Conservation (phyloP, 495 filamentous ascomycete species). For the Penicillium arizonense region DNA sequence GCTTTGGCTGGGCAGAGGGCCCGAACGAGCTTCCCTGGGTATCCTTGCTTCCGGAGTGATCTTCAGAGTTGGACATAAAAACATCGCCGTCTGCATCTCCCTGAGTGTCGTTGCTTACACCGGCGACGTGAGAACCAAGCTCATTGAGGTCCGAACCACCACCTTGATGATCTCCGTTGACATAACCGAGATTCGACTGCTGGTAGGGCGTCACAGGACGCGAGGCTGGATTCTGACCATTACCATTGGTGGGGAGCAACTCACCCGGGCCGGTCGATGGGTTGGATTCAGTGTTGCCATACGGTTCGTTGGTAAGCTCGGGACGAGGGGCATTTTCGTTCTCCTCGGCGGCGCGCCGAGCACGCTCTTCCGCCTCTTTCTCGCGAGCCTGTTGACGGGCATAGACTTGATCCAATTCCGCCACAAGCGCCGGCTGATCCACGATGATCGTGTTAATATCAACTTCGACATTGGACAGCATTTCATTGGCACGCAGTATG, state of each 20-base stretch:
- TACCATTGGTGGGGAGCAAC: slow-evolving; percentile 42
- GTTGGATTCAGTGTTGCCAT: slow-evolving; percentile 41
- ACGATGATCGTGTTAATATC: slow-evolving; percentile 71
- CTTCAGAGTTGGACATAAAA: slow-evolving; percentile 49
- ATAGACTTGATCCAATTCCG: slow-evolving; percentile 72
- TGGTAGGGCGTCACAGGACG: slow-evolving; percentile 53
- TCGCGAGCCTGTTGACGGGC: slow-evolving; percentile 68
- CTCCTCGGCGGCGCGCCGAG: slow-evolving; percentile 50
- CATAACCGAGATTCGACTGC: slow-evolving; percentile 47
- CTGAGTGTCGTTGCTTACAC: slow-evolving; percentile 65
- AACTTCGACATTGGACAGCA: slow-evolving; percentile 87
- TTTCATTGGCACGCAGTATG: slow-evolving; percentile 81
- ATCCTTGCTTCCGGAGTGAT: slow-evolving; percentile 36
- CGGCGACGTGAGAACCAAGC: slow-evolving; percentile 31
- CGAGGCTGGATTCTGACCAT: slow-evolving; percentile 27
- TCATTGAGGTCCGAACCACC: slow-evolving; percentile 50
- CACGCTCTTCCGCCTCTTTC: slow-evolving; percentile 62
- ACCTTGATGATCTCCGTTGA: slow-evolving; percentile 48
- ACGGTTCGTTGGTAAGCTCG: slow-evolving; percentile 40
- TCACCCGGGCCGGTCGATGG: slow-evolving; percentile 58
- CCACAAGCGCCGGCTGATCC: slow-evolving; percentile 61
- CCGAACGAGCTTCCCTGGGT: slow-evolving; percentile 52
- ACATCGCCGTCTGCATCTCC: slow-evolving; percentile 61
- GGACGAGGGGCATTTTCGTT: slow-evolving; percentile 21
- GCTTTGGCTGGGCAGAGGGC: slow-evolving; percentile 51